Evolutionary conservation across 176 grass and related monocot species (phyloP), one percentile per base, ranked within the genome.

Genomic region (Rhynchospora pubera): DNA sequence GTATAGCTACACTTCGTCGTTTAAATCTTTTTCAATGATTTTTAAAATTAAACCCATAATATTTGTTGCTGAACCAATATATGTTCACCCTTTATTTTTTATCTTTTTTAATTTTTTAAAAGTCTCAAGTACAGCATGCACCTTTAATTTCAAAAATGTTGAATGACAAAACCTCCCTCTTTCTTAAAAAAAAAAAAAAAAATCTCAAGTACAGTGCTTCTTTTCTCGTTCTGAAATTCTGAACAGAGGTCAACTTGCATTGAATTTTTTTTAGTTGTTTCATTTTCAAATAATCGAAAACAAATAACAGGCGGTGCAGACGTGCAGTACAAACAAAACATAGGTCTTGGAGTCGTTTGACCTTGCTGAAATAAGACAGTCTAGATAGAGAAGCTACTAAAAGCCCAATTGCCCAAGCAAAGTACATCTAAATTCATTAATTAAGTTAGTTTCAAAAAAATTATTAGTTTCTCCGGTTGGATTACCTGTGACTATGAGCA

Each of bases 291-390:
- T 15, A 77, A 56, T 15, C 9, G 22, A 56, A 56, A 30, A 55
- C 16, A 16, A 30, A 76, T 23, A 32, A 53, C 15, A 82, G 13
- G 79, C 8, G 19, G 7, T 34, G 79, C n/a, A n/a, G n/a, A n/a
- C n/a, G n/a, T n/a, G n/a, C 79, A 63, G 44, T 61, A 82, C 7
- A 82, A 63, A 82, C 24, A 82, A 82, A 66, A 18, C 18, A 50
- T 82, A 53, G 79, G 44, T 53, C 6, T 16, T 26, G 21, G 43
- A 82, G 79, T 61, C 79, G 21, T 67, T 82, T 82, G 79, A 82
- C 79, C 79, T 82, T 82, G 61, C 79, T 50, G 66, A 82, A 7
- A 67, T 47, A 82, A 67, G 60, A 66, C 59, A 18, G 6, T 51
- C 19, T 51, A 63, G 21, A 82, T 59, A 63, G n/a, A 52, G 60